Evolutionary conservation across 176 grass and related monocot genomes (phyloP).

Genomic region (Ensete glaucum): DNA sequence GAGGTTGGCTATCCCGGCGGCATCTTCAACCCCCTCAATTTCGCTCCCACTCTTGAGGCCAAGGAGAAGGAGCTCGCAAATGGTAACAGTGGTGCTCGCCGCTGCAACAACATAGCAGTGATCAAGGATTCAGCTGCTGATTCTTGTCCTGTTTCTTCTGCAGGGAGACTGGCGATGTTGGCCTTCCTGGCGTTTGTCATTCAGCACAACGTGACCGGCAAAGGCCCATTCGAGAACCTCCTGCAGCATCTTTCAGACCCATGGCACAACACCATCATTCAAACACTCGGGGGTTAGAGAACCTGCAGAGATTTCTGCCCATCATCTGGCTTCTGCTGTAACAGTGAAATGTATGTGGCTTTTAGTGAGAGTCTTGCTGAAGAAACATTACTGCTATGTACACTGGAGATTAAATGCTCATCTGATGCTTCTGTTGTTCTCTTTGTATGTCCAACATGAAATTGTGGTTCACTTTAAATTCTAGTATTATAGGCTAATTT

Average conservation of each 20-base stretch:
- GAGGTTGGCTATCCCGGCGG: slow-evolving; percentile 6
- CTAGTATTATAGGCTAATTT: too few species aligned
- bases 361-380: neutral
- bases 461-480: too few species aligned
- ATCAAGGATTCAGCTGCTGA: too few species aligned
- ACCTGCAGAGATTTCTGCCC: neutral
- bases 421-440: too few species aligned
- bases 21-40: slow-evolving; percentile 23
- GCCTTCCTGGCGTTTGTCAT: slow-evolving; percentile 16
- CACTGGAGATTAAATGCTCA: neutral
- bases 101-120: too few species aligned
- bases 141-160: neutral
- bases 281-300: neutral
- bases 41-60: neutral
- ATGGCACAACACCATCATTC: slow-evolving; percentile 19
- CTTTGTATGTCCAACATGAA: too few species aligned
- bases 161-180: slow-evolving; percentile 22
- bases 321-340: neutral
- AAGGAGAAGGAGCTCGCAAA: neutral
- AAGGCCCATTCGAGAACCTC: slow-evolving; percentile 21
- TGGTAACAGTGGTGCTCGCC: neutral
- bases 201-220: slow-evolving; percentile 13
- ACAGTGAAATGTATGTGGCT: neutral
- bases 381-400: neutral
- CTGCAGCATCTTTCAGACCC: slow-evolving; percentile 16